phyloP scores from a whole-genome alignment of 2,329 filamentous ascomycete species.

The Nothophaeocryptopus gaeumannii region DNA sequence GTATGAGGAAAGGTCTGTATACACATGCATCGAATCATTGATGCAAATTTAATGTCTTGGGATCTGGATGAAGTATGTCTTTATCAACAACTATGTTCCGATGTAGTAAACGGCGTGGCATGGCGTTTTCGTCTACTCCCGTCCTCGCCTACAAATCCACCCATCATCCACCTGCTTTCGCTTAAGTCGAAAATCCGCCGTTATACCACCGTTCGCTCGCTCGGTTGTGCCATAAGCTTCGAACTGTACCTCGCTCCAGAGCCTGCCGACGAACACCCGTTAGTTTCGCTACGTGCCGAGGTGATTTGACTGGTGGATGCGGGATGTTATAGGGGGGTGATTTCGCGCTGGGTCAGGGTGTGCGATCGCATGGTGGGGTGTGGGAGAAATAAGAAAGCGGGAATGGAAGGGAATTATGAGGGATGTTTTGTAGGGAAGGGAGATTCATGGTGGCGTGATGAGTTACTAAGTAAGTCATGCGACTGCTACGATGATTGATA shows the following conservation, averaged over 20 bases:
- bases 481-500: no score
- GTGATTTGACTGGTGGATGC: no score
- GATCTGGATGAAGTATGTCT: no score
- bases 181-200: not conserved
- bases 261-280: not conserved
- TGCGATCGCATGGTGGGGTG: no score
- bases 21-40: not conserved
- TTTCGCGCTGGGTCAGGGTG: no score
- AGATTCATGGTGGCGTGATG: no score
- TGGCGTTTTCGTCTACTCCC: not conserved
- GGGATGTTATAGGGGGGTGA: no score
- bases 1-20: not conserved
- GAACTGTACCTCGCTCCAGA: conserved; percentile 1
- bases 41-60: not conserved
- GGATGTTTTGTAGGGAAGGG: no score
- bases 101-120: not conserved
- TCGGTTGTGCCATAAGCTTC: not conserved
- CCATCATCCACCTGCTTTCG: not conserved
- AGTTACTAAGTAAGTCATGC: no score
- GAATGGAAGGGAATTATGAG: no score
- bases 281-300: not conserved
- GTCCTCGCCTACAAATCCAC: not conserved
- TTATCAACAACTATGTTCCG: no score
- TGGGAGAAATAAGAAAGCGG: no score
- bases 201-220: not conserved